Conservation (phyloP, 169 alveolate species). For the Eimeria necatrix region DNA sequence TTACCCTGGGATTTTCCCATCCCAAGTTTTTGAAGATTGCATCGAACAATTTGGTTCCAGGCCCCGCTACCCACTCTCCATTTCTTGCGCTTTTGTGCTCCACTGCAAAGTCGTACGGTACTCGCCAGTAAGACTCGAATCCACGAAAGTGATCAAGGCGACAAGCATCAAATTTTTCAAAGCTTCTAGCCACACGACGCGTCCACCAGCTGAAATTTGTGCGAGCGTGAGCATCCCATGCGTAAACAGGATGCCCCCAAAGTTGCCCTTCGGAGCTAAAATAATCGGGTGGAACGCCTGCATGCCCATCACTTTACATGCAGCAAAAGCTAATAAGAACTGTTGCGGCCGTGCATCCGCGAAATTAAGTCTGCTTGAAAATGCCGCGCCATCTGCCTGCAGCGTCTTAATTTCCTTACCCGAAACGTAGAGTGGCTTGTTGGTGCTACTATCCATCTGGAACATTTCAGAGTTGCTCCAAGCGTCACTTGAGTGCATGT, state of each 20-base stretch:
- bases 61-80: conserved; percentile 81
- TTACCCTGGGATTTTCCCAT: conserved; percentile 77
- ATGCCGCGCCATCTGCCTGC: neutral
- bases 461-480: conserved; percentile 82
- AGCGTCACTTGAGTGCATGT: conserved; percentile 74
- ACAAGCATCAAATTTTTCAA: conserved; percentile 73
- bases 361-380: neutral
- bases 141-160: conserved; percentile 82
- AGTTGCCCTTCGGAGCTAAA: conserved; percentile 81
- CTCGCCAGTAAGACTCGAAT: conserved; percentile 81
- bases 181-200: conserved; percentile 62
- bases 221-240: conserved; percentile 78
- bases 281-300: conserved; percentile 81
- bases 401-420: conserved; percentile 43
- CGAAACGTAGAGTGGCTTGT: conserved; percentile 78
- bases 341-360: neutral
- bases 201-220: conserved; percentile 80
- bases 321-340: neutral
- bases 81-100: conserved; percentile 75
- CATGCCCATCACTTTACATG: conserved; percentile 16
- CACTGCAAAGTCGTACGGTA: conserved; percentile 72
- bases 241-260: conserved; percentile 82
- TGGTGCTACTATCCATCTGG: conserved; percentile 73
- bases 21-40: conserved; percentile 77
- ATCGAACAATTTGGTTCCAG: conserved; percentile 73